Evolutionary conservation across 2,329 filamentous ascomycete genomes (phyloP).

Genomic region (Leptographium lundbergii): DNA sequence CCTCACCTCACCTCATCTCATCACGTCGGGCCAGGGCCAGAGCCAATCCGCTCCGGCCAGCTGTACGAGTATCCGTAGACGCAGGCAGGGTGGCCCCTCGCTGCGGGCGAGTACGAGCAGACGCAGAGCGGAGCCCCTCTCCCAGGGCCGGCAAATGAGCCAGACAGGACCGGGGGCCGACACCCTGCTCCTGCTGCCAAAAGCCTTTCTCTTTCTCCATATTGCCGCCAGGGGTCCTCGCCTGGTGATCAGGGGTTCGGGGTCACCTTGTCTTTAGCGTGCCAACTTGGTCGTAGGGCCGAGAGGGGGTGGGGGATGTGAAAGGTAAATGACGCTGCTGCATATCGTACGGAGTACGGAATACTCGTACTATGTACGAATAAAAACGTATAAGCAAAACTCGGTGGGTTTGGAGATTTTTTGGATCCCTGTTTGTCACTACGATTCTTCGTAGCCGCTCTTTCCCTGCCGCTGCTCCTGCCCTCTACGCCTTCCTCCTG

Average conservation of each 20-base stretch:
- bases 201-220: neutral
- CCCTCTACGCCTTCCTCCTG: neutral
- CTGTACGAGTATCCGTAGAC: neutral
- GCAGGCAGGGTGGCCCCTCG: too few relatives aligned
- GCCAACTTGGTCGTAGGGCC: neutral
- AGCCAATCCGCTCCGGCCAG: neutral
- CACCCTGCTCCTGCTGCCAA: neutral
- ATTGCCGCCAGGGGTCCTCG: neutral
- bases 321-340: neutral
- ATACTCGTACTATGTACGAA: neutral
- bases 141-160: conserved; percentile 1
- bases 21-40: neutral
- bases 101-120: neutral
- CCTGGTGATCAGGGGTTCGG: neutral
- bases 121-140: neutral
- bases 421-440: too few relatives aligned
- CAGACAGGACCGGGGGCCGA: neutral
- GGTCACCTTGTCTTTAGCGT: neutral
- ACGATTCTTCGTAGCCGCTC: too few relatives aligned
- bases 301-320: neutral
- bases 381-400: neutral
- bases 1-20: neutral
- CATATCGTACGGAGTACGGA: too few relatives aligned
- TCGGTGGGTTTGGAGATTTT: neutral
- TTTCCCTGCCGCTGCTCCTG: neutral